These are phyloP conservation scores for Sarocladium brachiariae DNA, from an alignment of 2,329 filamentous ascomycete genomes.

Conservation along the genomic window DNA sequence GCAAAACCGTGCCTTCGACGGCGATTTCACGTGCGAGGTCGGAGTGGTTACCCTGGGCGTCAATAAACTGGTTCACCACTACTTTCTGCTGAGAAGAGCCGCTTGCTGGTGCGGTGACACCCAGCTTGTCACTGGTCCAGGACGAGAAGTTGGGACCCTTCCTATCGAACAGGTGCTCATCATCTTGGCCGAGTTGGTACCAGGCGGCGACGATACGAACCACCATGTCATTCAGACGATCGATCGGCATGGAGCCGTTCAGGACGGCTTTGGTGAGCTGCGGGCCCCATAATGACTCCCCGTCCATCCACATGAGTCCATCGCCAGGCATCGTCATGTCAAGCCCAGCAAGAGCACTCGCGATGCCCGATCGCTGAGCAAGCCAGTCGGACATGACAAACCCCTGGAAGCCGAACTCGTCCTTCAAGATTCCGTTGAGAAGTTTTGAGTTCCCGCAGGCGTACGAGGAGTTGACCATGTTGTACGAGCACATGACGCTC, in stretches of 20 bases:
- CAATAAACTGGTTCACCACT: constrained; percentile 62
- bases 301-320: constrained; percentile 58
- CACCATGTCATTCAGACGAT: constrained; percentile 81
- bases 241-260: constrained; percentile 74
- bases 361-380: constrained; percentile 50
- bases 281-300: constrained; percentile 71
- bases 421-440: constrained; percentile 62
- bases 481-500: constrained; percentile 76
- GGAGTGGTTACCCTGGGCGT: constrained; percentile 49
- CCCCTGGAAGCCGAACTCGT: constrained; percentile 65
- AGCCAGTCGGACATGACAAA: constrained; percentile 63
- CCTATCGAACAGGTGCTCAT: constrained; percentile 60
- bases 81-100: constrained; percentile 27
- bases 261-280: constrained; percentile 72
- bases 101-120: constrained; percentile 47
- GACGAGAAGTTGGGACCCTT: constrained; percentile 74
- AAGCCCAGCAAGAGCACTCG: constrained; percentile 50
- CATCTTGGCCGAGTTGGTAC: constrained; percentile 78
- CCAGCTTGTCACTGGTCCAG: constrained; percentile 55
- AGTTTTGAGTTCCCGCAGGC: constrained; percentile 58
- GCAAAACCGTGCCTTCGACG: constrained; percentile 49
- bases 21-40: constrained; percentile 45
- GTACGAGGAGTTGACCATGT: constrained; percentile 58
- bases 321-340: constrained; percentile 68
- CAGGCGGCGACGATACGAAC: constrained; percentile 81